These are phyloP conservation scores for Cinnamomum chago DNA, from an alignment of 164 flowering plant genomes.

Conservation along the genomic window DNA sequence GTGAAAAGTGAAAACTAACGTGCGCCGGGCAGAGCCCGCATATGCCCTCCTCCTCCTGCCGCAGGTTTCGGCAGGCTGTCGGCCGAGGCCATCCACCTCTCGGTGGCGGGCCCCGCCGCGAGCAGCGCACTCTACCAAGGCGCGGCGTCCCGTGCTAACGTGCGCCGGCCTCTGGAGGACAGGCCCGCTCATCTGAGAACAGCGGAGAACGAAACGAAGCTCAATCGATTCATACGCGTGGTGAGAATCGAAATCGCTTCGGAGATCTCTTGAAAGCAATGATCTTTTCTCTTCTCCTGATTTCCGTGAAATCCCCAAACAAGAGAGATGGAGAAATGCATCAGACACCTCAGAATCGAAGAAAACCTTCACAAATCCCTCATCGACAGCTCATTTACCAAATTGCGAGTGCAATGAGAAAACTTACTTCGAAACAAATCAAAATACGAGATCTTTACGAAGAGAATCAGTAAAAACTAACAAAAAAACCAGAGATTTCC, in stretches of 20 bases:
- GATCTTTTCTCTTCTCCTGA: not conserved
- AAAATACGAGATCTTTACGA: not conserved
- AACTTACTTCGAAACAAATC: not conserved
- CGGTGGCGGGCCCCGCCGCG: not conserved
- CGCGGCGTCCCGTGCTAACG: not conserved
- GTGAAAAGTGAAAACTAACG: not conserved
- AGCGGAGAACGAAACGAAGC: not conserved
- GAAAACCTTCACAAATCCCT: not conserved
- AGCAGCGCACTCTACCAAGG: not conserved
- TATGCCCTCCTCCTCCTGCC: not conserved
- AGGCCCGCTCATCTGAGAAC: not conserved
- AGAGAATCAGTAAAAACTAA: not conserved
- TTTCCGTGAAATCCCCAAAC: not conserved
- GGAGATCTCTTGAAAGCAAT: not conserved
- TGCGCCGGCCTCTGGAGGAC: not conserved
- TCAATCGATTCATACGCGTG: not conserved
- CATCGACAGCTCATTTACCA: not conserved
- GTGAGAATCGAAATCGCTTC: not conserved
- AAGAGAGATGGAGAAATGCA: not conserved
- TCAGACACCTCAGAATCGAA: not conserved
- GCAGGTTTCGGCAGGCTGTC: not conserved
- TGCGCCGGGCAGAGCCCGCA: not conserved
- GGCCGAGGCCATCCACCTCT: not conserved
- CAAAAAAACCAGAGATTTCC: not conserved
- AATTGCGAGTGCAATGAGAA: not conserved